Base-by-base conservation (phyloP, 176 grass and related monocot species). In the Olyra latifolia region DNA sequence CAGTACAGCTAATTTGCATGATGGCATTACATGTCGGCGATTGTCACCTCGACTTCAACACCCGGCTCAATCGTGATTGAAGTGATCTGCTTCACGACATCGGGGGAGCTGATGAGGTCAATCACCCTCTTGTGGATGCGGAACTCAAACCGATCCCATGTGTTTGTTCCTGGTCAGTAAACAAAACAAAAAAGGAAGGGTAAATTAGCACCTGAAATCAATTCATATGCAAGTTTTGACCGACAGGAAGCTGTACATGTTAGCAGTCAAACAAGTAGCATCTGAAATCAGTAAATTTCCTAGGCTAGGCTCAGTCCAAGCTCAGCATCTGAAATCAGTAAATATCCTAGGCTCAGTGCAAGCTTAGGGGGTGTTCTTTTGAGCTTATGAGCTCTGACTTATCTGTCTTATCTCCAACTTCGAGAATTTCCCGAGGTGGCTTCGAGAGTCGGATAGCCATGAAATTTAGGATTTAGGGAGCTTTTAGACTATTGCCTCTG, bases 31-130 rank as follows among this genome's bases (percentile, higher is more conserved):
- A 87, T 50, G 69, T 91, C 88, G 1, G 74, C 79, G 61, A 91
- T 91, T 4, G 84, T 91, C 67, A 91, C 88, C 79, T 87, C 84
- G 3, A 91, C 88, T 58, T 91, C 88, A 1, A 91, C 84, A 64
- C 84, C 88, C 3, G 88, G 88, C 40, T 91, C 84, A 3, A 91
- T 91, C n/a, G 66, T 87, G 55, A 91, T 91, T 66, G 88, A 91
- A 43, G 88, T 91, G 50, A 91, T 91, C 74, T 91, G 88, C 84
- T 91, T 91, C 67, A 91, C 88, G 16, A 91, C 88, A 46, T 91
- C 88, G 25, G 84, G 84, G 10, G 88, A 91, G 73, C 84, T 91
- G 65, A 87, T 78, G 66, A 91, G 84, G 50, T 91, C 88, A 54
- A 91, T 91, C 27, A 91, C 88, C 43, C 88, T 78, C 84, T 91